Base-by-base conservation (phyloP, 2,329 filamentous ascomycete species). In the Trichoderma sp. region DNA sequence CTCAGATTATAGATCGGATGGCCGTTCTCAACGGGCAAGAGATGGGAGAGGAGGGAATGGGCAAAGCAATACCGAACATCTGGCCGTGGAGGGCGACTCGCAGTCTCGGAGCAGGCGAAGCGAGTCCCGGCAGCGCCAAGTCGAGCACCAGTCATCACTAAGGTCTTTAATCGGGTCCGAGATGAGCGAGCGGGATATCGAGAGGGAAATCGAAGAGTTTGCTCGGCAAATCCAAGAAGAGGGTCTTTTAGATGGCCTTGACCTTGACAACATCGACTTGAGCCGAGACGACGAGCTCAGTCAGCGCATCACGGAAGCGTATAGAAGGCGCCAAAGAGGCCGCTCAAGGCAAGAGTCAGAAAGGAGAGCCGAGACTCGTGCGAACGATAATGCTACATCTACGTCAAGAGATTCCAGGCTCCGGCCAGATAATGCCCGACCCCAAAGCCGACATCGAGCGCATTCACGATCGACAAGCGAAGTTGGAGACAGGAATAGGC, bases 71-170 rank as follows among this genome's bases (percentile, higher is more conserved):
- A 81, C 82, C 14, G 85, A 85, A 27, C 83, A 85, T 77, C 80
- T 86, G 31, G 79, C 83, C 2, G 85, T 85, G 14, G 80, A 80
- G 31, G 81, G 84, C 24, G 76, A 81, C 27, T 27, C 35, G n/a
- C 78, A 80, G 8, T 79, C 78, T 62, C 78, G 62, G 80, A 84
- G 78, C 78, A 82, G 85, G 74, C 85, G 84, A 56, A 88, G 88
- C 78, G 86, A 87, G 73, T 88, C 86, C 41, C 84, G 85, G 31
- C 86, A 86, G 72, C 84, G 93, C 67, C 92, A 92, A 71, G 88
- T 98, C 65, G 95, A 97, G 81, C 96, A 98, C 81, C 96, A 98
- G 85, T 93, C 95, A 0, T 98, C 95, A 75, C 86, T 98, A 78
- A 88, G 95, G 71, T 97, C 94, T 11, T 85, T 98, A 76, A 91